A percentile compares a stretch with the other conserved stretches of the same genome.
Conservation (phyloP, 495 filamentous ascomycete genomes). For the Penicillium steckii region DNA sequence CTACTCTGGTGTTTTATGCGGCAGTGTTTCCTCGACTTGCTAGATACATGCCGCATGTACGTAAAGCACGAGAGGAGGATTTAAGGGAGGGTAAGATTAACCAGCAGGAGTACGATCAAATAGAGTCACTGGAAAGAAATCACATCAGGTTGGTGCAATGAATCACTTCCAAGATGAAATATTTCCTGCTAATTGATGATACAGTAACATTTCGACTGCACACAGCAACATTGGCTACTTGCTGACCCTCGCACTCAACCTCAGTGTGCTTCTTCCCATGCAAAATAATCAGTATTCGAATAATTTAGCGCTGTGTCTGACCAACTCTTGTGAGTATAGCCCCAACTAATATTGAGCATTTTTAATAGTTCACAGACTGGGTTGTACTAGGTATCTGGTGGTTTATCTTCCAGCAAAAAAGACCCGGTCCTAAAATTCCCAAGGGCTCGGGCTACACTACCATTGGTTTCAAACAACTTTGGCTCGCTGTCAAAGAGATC, state of each 20-base stretch:
- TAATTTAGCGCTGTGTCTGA: constrained; percentile 46
- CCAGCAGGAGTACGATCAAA: constrained; percentile 43
- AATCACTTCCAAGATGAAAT: neutral
- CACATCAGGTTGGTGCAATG: constrained; percentile 37
- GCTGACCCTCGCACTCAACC: constrained; percentile 41
- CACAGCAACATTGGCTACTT: constrained; percentile 53
- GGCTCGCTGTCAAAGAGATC: constrained; percentile 43
- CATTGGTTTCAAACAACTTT: constrained; percentile 49
- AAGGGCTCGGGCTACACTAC: constrained; percentile 45
- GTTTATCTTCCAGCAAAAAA: constrained; percentile 51
- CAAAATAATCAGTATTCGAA: constrained; percentile 42
- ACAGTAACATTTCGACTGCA: constrained; percentile 47
- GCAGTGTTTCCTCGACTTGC: constrained; percentile 48
- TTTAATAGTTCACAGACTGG: constrained; percentile 32
- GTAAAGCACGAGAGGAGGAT: constrained; percentile 47
- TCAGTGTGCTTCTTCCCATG: constrained; percentile 45
- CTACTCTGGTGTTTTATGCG: constrained; percentile 49
- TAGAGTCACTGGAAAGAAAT: constrained; percentile 49
- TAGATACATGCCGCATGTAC: constrained; percentile 47
- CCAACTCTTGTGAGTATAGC: constrained; percentile 38
- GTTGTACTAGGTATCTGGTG: constrained; percentile 50
- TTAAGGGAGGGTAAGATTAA: constrained; percentile 40
- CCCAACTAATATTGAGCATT: too few relatives aligned
- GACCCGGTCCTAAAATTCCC: constrained; percentile 44
- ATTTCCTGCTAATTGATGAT: neutral